Conservation (phyloP, 208 protist species). For the Wallacemonas rigidus region DNA sequence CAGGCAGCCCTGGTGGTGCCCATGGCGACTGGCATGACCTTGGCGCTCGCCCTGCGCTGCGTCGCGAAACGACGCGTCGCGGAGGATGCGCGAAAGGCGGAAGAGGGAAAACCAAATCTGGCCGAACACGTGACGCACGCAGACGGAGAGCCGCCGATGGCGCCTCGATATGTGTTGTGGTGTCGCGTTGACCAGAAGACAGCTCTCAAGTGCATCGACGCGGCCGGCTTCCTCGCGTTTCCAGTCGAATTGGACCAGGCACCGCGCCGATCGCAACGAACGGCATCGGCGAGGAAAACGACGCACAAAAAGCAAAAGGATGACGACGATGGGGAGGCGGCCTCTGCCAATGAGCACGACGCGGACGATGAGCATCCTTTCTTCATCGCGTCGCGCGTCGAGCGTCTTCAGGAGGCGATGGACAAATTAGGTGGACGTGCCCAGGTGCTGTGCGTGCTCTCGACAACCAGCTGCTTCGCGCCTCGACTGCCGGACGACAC, state of each 20-base stretch:
- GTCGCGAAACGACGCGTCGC: conserved; percentile 39
- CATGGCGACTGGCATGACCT: conserved; percentile 96
- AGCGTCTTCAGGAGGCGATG: conserved; percentile 71
- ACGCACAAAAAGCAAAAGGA: too few species aligned
- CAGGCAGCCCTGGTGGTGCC: conserved; percentile 89
- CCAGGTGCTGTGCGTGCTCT: conserved; percentile 94
- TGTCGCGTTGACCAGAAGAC: conserved; percentile 98
- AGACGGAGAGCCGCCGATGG: background rate
- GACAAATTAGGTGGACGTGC: conserved; percentile 51
- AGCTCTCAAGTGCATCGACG: conserved; percentile 96
- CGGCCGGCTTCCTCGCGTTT: conserved; percentile 69
- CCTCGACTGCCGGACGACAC: conserved; percentile 96
- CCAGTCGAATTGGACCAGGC: conserved; percentile 54
- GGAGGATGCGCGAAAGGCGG: conserved; percentile 1
- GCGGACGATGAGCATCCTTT: conserved; percentile 32
- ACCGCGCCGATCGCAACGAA: background rate
- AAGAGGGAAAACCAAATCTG: background rate
- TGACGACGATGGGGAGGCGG: too few species aligned
- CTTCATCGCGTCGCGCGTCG: conserved; percentile 72
- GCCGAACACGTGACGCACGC: background rate
- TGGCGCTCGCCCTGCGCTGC: conserved; percentile 80
- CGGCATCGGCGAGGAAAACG: background rate
- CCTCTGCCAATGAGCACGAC: background rate
- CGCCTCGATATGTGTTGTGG: conserved; percentile 92
- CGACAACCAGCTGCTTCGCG: conserved; percentile 98